phyloP scores from a whole-genome alignment of 192 early-diverging fungal species.

The Coemansia sp. region DNA sequence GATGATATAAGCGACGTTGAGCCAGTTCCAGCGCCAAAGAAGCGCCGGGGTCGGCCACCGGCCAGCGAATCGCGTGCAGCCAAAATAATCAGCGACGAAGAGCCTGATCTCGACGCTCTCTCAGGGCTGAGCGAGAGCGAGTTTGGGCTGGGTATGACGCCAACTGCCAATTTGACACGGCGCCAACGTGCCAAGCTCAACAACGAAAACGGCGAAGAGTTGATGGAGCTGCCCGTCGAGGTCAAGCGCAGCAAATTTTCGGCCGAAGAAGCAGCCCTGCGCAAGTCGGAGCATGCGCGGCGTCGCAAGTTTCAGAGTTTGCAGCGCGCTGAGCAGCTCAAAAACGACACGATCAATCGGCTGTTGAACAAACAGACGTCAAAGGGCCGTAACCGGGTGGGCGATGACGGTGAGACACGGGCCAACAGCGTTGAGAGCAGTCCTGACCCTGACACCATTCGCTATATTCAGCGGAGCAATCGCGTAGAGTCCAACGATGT shows the following conservation, averaged over 20 bases:
- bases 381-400: slow-evolving; percentile 65
- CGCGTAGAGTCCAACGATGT: not conserved
- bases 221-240: slow-evolving; percentile 69
- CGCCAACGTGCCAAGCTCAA: slow-evolving; percentile 71
- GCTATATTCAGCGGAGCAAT: slow-evolving; percentile 27
- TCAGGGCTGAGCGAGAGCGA: slow-evolving; percentile 15
- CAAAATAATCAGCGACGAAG: not conserved
- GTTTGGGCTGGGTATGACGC: not conserved
- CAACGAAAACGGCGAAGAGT: slow-evolving; percentile 59
- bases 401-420: slow-evolving; percentile 58
- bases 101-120: not conserved
- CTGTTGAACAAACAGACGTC: slow-evolving; percentile 78
- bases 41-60: not conserved
- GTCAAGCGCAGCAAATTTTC: slow-evolving; percentile 66
- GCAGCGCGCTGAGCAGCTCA: slow-evolving; percentile 71
- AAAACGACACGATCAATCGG: slow-evolving; percentile 77
- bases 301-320: slow-evolving; percentile 76
- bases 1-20: not conserved
- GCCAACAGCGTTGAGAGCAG: slow-evolving; percentile 39
- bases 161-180: slow-evolving; percentile 57
- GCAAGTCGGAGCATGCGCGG: slow-evolving; percentile 72
- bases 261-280: slow-evolving; percentile 68
- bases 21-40: not conserved
- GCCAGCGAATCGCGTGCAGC: not conserved
- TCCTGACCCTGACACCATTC: slow-evolving; percentile 11